Evolutionary conservation across 257 asterid species (phyloP).

Genomic region (Scutellaria baicalensis): DNA sequence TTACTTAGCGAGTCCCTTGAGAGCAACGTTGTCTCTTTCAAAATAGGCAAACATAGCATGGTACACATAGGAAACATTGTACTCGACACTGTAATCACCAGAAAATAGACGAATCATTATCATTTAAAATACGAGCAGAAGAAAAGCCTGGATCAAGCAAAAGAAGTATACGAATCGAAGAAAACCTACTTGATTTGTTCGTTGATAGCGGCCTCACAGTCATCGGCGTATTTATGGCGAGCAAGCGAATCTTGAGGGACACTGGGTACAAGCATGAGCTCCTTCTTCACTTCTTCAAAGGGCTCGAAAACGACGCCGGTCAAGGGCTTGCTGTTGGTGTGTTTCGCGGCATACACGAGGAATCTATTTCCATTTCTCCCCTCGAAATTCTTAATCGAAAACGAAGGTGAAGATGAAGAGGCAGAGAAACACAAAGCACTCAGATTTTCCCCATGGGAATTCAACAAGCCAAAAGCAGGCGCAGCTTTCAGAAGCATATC

Average conservation of each 20-base stretch:
- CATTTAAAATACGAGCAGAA: not conserved
- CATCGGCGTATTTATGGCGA: slow-evolving; percentile 58
- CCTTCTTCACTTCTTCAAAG: slow-evolving; percentile 90
- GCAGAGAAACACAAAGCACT: slow-evolving; percentile 28
- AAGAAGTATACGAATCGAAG: not conserved
- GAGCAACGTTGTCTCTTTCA: slow-evolving; percentile 81
- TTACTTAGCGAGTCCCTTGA: slow-evolving; percentile 83
- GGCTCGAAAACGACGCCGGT: slow-evolving; percentile 89
- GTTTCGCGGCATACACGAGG: slow-evolving; percentile 46
- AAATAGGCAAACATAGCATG: slow-evolving; percentile 83
- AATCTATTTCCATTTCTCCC: slow-evolving; percentile 31
- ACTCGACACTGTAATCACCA: slow-evolving; percentile 58
- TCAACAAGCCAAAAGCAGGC: slow-evolving; percentile 45
- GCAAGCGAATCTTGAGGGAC: slow-evolving; percentile 66
- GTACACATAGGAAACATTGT: slow-evolving; percentile 75
- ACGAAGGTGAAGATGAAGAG: not conserved
- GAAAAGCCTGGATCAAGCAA: not conserved
- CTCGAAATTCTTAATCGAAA: slow-evolving; percentile 21
- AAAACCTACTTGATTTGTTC: slow-evolving; percentile 79
- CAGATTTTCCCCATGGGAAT: slow-evolving; percentile 20
- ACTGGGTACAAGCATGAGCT: slow-evolving; percentile 58
- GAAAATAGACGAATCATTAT: not conserved
- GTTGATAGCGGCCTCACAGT: slow-evolving; percentile 62
- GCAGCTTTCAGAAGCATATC: slow-evolving; percentile 65
- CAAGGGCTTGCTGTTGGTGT: slow-evolving; percentile 45